A percentile compares a stretch with the other conserved stretches of the same genome.
Conservation (phyloP, 1,139 yeast genomes). For the Kurtzmaniella natalensis region DNA sequence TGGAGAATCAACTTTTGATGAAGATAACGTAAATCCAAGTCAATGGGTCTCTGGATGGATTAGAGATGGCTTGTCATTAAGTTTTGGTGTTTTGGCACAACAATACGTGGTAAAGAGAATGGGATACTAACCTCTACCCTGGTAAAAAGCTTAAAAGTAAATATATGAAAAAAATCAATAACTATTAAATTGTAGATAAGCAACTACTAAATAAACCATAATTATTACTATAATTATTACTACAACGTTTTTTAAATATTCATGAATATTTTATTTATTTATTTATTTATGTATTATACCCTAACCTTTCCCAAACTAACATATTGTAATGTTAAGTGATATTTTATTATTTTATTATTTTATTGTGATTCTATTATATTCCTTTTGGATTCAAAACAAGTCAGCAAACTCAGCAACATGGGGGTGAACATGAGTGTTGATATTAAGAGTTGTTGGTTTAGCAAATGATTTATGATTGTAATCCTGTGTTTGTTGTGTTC, state of each 20-base stretch:
- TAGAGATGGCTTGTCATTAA: constrained; percentile 70
- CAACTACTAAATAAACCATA: too few relatives aligned
- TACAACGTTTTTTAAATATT: too few relatives aligned
- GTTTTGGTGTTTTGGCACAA: constrained; percentile 86
- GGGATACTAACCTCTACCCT: constrained; percentile 69
- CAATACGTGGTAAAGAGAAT: constrained; percentile 86
- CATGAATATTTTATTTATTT: too few relatives aligned
- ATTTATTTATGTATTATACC: too few relatives aligned
- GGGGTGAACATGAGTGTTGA: constrained; percentile 33
- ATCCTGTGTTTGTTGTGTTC: constrained; percentile 26
- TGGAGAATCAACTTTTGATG: constrained; percentile 32
- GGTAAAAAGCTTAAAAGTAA: too few relatives aligned
- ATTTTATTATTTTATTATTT: background rate
- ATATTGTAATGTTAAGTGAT: too few relatives aligned
- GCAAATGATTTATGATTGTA: constrained; percentile 6
- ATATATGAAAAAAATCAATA: background rate
- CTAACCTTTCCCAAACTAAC: background rate
- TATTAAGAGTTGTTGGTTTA: constrained; percentile 2
- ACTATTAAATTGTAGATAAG: too few relatives aligned
- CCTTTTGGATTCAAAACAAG: constrained; percentile 26
- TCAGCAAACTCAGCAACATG: constrained; percentile 48
- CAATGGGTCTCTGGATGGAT: constrained; percentile 98
- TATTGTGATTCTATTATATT: background rate
- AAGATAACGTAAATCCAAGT: constrained; percentile 69
- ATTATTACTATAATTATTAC: too few relatives aligned